Conservation (phyloP, 2,329 filamentous ascomycete species). For the Penicillium rolfsii region DNA sequence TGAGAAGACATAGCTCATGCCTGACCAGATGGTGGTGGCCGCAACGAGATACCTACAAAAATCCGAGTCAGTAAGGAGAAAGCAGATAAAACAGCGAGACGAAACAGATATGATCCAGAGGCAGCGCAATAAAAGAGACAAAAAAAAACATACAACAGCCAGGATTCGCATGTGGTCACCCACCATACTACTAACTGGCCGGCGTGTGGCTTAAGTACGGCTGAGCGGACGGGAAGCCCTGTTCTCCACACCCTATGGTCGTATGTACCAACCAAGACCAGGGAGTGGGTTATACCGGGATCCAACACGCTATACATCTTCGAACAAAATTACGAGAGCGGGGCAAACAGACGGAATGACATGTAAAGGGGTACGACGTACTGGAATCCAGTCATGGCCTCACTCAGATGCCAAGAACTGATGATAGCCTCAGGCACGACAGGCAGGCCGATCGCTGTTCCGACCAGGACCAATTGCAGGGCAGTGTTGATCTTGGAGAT, state of each 20-base stretch:
- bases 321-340: conserved; percentile 1
- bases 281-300: conserved; percentile 14
- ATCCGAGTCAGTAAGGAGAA: conserved; percentile 6
- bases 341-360: not conserved
- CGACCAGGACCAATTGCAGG: conserved; percentile 83
- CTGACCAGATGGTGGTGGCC: conserved; percentile 89
- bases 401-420: conserved; percentile 58
- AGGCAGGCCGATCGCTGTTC: conserved; percentile 78
- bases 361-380: conserved; percentile 32
- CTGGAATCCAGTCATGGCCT: conserved; percentile 61
- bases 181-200: conserved; percentile 54
- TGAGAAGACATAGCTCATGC: conserved; percentile 85
- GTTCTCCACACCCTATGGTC: conserved; percentile 54
- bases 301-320: not conserved
- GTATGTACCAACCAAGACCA: conserved; percentile 36
- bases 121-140: not conserved
- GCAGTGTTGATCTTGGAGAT: conserved; percentile 79
- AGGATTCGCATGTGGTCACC: conserved; percentile 54
- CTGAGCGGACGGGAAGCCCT: conserved; percentile 55
- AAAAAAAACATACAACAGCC: conserved; percentile 49
- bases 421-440: conserved; percentile 64
- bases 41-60: conserved; percentile 77
- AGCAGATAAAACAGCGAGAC: not conserved
- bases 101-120: not conserved
- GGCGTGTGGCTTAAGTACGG: conserved; percentile 54